phyloP scores from a whole-genome alignment of 2,329 filamentous ascomycete genomes.

The Celoporthe dispersa region DNA sequence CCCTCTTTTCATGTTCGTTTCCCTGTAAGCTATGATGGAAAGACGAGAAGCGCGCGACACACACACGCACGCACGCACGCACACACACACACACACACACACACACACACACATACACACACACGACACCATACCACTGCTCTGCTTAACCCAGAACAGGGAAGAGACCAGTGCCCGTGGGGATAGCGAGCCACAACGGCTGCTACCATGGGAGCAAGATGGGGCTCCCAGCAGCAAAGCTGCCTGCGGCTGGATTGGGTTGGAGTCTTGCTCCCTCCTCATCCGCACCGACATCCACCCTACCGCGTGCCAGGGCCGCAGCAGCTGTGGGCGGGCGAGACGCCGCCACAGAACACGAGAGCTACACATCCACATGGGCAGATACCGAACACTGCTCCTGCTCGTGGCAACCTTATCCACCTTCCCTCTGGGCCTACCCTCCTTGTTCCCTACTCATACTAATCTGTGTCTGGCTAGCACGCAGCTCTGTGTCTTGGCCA shows the following conservation, averaged over 20 bases:
- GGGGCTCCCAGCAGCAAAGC: not conserved
- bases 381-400: slow-evolving; percentile 8
- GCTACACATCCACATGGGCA: not conserved
- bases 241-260: not conserved
- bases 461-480: not conserved
- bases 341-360: not conserved
- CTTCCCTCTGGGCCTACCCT: not conserved
- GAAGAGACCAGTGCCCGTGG: slow-evolving; percentile 5
- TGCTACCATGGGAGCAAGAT: not conserved
- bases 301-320: not conserved
- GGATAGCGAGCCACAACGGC: slow-evolving; percentile 8
- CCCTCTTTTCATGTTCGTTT: not conserved
- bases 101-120: not conserved
- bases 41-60: not conserved
- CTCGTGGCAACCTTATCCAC: slow-evolving; percentile 3
- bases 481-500: no score
- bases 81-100: not conserved
- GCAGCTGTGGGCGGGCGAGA: not conserved
- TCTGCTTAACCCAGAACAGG: slow-evolving; percentile 9
- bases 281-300: not conserved
- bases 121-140: not conserved
- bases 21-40: not conserved
- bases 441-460: not conserved
- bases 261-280: not conserved
- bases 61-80: not conserved